Percentiles rank a stretch among this genome's conserved stretches.
Evolutionary conservation across 345 rosid genomes (phyloP).

Genomic region (Corchorus olitorius): DNA sequence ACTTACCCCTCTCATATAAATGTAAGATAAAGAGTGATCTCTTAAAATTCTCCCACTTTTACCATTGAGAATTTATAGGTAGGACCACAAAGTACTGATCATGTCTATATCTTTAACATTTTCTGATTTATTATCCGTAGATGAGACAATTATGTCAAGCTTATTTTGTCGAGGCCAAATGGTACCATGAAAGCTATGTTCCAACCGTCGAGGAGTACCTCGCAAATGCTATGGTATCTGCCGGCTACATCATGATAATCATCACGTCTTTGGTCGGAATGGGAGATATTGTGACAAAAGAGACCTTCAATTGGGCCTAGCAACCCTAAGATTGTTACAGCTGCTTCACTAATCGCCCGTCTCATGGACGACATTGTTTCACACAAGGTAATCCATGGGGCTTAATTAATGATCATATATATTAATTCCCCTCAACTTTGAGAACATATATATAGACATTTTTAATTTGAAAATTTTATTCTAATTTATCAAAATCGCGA

Average conservation of each 20-base stretch:
- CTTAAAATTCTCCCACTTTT: too few species aligned
- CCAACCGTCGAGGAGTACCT: conserved; percentile 39
- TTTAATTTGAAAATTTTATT: too few species aligned
- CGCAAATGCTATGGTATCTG: conserved; percentile 9
- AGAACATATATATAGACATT: too few species aligned
- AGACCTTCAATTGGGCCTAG: conserved; percentile 28
- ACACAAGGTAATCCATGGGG: conserved; percentile 13
- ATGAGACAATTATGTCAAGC: conserved; percentile 22
- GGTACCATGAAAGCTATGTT: conserved; percentile 21
- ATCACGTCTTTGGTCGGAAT: conserved; percentile 30
- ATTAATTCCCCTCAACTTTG: too few species aligned
- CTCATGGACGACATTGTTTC: conserved; percentile 35
- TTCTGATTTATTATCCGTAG: not conserved
- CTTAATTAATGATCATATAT: too few species aligned
- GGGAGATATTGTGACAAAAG: conserved; percentile 22
- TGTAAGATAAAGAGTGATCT: conserved; percentile 44
- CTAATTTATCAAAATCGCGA: too few species aligned
- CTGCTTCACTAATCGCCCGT: conserved; percentile 3
- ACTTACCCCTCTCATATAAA: not conserved
- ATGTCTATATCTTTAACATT: too few species aligned
- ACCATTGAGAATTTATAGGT: too few species aligned
- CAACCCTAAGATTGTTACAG: conserved; percentile 22
- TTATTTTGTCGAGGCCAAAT: conserved; percentile 33
- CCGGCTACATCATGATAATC: conserved; percentile 15
- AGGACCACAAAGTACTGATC: not conserved